Base-by-base conservation (phyloP, 768 basidiomycete species). In the Chalciporus pseudorubinellus region DNA sequence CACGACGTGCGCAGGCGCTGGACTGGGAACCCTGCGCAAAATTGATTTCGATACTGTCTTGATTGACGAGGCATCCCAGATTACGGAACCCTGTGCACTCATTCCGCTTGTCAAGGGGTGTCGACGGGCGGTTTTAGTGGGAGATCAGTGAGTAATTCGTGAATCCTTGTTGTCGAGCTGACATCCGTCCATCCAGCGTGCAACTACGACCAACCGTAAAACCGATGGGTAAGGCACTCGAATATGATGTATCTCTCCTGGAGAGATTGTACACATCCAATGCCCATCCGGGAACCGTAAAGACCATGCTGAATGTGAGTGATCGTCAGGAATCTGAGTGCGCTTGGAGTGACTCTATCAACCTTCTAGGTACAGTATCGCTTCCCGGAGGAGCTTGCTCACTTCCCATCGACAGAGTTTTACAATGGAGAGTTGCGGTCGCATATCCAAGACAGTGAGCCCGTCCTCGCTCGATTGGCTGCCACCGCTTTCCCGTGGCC, bases 1-100 rank as follows among this genome's bases (percentile, higher is more conserved):
- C 63, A 83, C 83, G 1, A 87, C 85, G 1, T 86, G 84, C 58
- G 80, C 83, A 28, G 79, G 81, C 11, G 80, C 83, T 31, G 83
- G 83, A 3, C 66, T 85, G 9, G 83, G 83, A 6, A 75, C 80
- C 13, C 55, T 85, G 28, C 72, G 80, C 42, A 78, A 82, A 58
- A 39, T 70, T 16, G 70, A 82, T 49, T 87, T 85, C 57, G 79
- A 80, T 36, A 78, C 81, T 19, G 82, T 79, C 0, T 68, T 87
- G 40, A 83, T 87, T 38, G 85, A 87, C 59, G 84, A 87, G 57
- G 85, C 84, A 0, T 86, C 84, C 0, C 85, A 86, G 60, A 78
- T 87, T 9, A 85, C 83, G 0, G 85, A 87, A 55, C 81, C 84
- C 3, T 77, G 76, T 44, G 78, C 84, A 0, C 70, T 87, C 31